These are phyloP conservation scores for Diaporthe velutina DNA, from an alignment of 2,329 filamentous ascomycete genomes.

Conservation along the genomic window DNA sequence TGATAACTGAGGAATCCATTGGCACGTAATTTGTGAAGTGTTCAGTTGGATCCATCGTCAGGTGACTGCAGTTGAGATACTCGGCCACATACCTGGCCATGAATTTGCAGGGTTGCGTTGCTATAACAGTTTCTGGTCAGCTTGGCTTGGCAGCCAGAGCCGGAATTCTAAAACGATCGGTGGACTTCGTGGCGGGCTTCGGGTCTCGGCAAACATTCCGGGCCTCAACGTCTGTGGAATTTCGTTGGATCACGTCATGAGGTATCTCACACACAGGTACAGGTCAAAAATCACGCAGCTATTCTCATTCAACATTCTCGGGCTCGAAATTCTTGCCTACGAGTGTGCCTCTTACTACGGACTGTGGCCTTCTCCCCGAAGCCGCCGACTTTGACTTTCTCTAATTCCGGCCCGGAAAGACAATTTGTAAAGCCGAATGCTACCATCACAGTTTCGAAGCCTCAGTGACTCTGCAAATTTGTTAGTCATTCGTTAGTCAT, in stretches of 20 bases:
- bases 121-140: not conserved
- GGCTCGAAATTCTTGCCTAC: not conserved
- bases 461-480: not conserved
- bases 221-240: not conserved
- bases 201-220: not conserved
- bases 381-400: not conserved
- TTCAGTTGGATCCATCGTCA: not conserved
- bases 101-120: not conserved
- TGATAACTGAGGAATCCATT: not conserved
- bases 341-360: not conserved
- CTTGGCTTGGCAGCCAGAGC: not conserved
- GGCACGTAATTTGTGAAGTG: not conserved
- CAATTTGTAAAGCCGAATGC: not conserved
- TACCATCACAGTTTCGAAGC: not conserved
- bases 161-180: not conserved
- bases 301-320: not conserved
- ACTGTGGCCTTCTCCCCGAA: too few relatives aligned
- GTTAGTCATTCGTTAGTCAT: not conserved
- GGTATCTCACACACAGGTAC: not conserved
- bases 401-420: not conserved
- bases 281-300: not conserved
- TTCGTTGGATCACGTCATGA: not conserved
- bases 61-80: not conserved
- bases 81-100: not conserved
- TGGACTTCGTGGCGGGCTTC: not conserved